Base-by-base conservation (phyloP, 768 basidiomycete species). In the Termitomyces sp. region DNA sequence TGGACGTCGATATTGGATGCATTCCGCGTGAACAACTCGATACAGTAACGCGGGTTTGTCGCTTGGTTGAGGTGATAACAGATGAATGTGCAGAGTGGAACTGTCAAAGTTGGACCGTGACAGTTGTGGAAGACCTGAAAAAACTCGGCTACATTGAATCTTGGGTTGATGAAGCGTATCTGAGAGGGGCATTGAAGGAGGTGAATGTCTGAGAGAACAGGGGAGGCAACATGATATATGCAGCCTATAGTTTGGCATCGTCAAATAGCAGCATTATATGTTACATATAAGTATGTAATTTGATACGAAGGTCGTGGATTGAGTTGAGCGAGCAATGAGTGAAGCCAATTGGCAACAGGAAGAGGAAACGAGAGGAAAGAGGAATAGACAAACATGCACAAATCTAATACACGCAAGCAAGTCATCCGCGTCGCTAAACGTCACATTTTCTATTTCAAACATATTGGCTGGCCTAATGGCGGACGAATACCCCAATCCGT, bases 401-500 rank as follows among this genome's bases (percentile, higher is more conserved):
- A 56, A 55, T 6, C 14, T 55, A 5, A 32, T 32, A 36, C 23
- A 33, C 2, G 41, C 41, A 51, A 53, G 40, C 43, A 36, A 38
- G 12, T n/a, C 26, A 14, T 16, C 14, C 30, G 30, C 36, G 43
- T 44, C 53, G 55, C 23, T 32, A 35, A 38, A 44, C 28, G 50
- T 28, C 54, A 40, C 18, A 54, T 30, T 49, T 30, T 48, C 50
- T 44, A 53, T 38, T 30, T 53, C 28, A 14, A 53, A 41, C 50
- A 56, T 51, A 58, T 61, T 63, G 63, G 65, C 63, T 62, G 62
- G 63, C 61, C 60, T 60, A 60, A 93, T 91, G 89, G 80, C 82
- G 66, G 87, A 87, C 74, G 86, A 91, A 59, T 92, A 91, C 72
- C 89, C 93, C 26, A 91, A 87, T 67, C 73, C 91, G 76, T 86